A percentile compares a stretch with the other conserved stretches of the same genome.
These are phyloP conservation scores for Barnettozyma vustinii DNA, from an alignment of 805 yeast genomes.

Conservation along the genomic window DNA sequence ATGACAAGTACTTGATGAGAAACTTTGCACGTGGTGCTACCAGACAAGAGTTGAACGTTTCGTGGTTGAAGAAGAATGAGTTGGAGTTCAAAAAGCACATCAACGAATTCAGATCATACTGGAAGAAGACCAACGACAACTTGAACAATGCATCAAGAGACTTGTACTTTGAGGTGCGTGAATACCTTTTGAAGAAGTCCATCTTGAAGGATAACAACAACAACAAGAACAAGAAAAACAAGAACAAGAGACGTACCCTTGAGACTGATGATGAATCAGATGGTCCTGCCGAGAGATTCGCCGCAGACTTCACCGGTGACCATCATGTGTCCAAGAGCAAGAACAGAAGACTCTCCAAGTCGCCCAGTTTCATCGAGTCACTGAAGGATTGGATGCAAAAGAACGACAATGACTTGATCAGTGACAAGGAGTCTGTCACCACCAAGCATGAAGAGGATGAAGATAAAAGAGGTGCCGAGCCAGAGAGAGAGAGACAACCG, in stretches of 20 bases:
- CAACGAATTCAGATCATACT: slow-evolving; percentile 77
- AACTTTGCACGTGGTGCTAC: slow-evolving; percentile 98
- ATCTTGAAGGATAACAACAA: slow-evolving; percentile 18
- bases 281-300: slow-evolving; percentile 23
- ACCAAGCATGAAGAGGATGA: slow-evolving; percentile 14
- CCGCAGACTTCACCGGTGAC: slow-evolving; percentile 63
- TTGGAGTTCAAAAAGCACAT: slow-evolving; percentile 89
- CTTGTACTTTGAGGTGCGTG: slow-evolving; percentile 78
- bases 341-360: slow-evolving; percentile 9
- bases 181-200: slow-evolving; percentile 51
- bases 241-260: neutral
- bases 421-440: slow-evolving; percentile 3
- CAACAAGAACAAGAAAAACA: slow-evolving; percentile 14
- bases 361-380: slow-evolving; percentile 26
- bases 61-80: slow-evolving; percentile 97
- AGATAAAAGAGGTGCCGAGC: slow-evolving; percentile 1
- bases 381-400: slow-evolving; percentile 33
- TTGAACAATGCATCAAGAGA: slow-evolving; percentile 73
- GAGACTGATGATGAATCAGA: slow-evolving; percentile 17
- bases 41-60: slow-evolving; percentile 90
- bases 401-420: slow-evolving; percentile 17
- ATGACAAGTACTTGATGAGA: slow-evolving; percentile 94
- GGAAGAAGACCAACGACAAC: slow-evolving; percentile 68
- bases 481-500: neutral
- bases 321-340: slow-evolving; percentile 25